Evolutionary conservation across 495 filamentous ascomycete genomes (phyloP).

Genomic region (Aspergillus diversus): DNA sequence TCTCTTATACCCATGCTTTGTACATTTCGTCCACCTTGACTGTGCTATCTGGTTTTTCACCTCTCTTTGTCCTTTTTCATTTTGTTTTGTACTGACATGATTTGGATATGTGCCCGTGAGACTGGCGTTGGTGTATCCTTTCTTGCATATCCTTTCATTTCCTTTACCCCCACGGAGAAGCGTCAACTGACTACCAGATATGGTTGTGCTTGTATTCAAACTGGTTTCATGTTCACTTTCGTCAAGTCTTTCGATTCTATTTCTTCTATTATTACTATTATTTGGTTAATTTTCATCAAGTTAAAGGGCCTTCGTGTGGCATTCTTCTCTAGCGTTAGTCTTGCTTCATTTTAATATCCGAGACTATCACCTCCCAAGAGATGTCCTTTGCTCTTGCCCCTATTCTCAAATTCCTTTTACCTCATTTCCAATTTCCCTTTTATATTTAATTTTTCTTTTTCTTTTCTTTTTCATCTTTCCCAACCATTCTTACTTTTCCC

Average conservation of each 20-base stretch:
- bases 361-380: constrained; percentile 16
- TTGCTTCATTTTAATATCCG: constrained; percentile 20
- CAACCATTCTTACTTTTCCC: neutral
- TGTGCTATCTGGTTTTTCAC: constrained; percentile 29
- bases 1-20: constrained; percentile 54
- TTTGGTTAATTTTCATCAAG: constrained; percentile 38
- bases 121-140: constrained; percentile 50
- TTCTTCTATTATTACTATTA: constrained; percentile 39
- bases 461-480: constrained; percentile 9
- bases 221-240: constrained; percentile 33
- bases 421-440: constrained; percentile 9
- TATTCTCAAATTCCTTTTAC: constrained; percentile 13
- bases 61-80: constrained; percentile 28
- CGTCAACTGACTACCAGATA: constrained; percentile 14
- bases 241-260: constrained; percentile 28
- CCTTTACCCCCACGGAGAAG: constrained; percentile 18
- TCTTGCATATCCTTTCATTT: constrained; percentile 36
- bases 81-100: constrained; percentile 29
- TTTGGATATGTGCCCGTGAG: constrained; percentile 42
- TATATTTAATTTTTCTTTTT: constrained; percentile 20
- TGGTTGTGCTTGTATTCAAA: constrained; percentile 38
- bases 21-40: constrained; percentile 38
- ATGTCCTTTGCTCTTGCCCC: constrained; percentile 13
- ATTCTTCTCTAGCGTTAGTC: constrained; percentile 23
- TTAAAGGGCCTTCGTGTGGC: constrained; percentile 16